phyloP scores from a whole-genome alignment of 2,329 filamentous ascomycete genomes.

The Colletotrichum australisinense region DNA sequence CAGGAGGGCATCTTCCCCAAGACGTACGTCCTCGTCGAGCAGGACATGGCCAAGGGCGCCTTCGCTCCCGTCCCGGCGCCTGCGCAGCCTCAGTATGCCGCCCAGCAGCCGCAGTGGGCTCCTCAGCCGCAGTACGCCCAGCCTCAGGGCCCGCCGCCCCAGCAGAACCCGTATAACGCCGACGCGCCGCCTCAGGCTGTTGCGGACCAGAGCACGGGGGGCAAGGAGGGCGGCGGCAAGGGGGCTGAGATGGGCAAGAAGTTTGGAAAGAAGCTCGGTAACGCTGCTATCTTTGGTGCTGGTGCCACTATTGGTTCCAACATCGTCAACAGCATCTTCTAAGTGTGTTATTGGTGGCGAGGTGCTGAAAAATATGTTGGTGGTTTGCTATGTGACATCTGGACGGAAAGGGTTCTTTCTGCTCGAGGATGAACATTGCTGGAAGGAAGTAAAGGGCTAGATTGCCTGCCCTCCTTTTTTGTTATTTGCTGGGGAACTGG shows the following conservation, averaged over 20 bases:
- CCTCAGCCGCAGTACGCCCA: constrained; percentile 53
- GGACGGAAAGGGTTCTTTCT: background rate
- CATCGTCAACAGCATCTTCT: constrained; percentile 92
- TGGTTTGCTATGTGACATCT: background rate
- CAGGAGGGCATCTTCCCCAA: constrained; percentile 95
- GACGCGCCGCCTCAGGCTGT: constrained; percentile 82
- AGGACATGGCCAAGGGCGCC: constrained; percentile 58
- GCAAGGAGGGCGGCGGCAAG: constrained; percentile 66
- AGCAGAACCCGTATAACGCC: constrained; percentile 73
- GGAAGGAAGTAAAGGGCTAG: background rate
- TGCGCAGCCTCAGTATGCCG: constrained; percentile 41
- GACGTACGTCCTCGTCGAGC: constrained; percentile 83
- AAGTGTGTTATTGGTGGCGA: constrained; percentile 40
- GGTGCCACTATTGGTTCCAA: constrained; percentile 92
- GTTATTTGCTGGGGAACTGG: background rate
- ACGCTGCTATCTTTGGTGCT: constrained; percentile 88
- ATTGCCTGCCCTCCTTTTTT: background rate
- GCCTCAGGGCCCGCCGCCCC: constrained; percentile 55
- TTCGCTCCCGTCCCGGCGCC: constrained; percentile 32
- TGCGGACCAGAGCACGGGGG: constrained; percentile 65
- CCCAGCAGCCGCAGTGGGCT: constrained; percentile 36
- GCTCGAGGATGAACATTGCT: too few species aligned
- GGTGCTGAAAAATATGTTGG: background rate
- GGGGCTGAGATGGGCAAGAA: constrained; percentile 86
- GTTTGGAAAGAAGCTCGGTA: constrained; percentile 91